These are phyloP conservation scores for Bromus sterilis DNA, from an alignment of 176 grass and related monocot species.

Conservation along the genomic window DNA sequence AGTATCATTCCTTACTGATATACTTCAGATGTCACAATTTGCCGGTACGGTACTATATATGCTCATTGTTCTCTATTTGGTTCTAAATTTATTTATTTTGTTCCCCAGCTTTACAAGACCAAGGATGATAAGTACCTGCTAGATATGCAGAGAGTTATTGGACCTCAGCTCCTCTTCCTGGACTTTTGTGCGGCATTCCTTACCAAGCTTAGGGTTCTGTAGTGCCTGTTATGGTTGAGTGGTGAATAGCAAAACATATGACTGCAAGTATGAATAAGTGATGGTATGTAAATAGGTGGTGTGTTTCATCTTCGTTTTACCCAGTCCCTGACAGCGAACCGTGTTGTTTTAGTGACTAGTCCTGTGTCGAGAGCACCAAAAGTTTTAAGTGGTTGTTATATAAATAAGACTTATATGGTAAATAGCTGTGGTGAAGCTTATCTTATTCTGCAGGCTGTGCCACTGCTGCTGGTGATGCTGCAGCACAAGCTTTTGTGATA, in stretches of 20 bases:
- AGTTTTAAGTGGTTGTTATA: not conserved
- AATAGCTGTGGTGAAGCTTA: constrained; percentile 16
- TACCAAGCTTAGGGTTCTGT: constrained; percentile 80
- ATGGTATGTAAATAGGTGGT: constrained; percentile 42
- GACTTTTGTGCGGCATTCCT: constrained; percentile 88
- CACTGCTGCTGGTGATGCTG: not conserved
- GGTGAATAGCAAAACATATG: constrained; percentile 29
- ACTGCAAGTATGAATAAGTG: constrained; percentile 41
- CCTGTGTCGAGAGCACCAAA: constrained; percentile 9
- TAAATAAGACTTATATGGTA: constrained; percentile 8
- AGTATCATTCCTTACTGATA: not conserved
- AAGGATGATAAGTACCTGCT: constrained; percentile 86
- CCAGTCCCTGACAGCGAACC: not conserved
- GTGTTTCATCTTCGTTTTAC: not conserved
- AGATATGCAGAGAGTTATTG: constrained; percentile 78
- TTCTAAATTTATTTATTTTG: not conserved
- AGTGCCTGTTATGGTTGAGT: constrained; percentile 2
- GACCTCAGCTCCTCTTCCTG: constrained; percentile 78
- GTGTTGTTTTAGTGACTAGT: constrained; percentile 35
- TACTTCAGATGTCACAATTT: not conserved
- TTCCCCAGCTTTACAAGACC: constrained; percentile 81
- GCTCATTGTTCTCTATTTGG: not conserved
- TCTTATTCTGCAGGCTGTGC: not conserved
- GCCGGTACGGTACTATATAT: not conserved
- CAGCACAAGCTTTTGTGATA: not conserved